Conservation (phyloP, 73 alveolate species). For the Stentor coeruleus region DNA sequence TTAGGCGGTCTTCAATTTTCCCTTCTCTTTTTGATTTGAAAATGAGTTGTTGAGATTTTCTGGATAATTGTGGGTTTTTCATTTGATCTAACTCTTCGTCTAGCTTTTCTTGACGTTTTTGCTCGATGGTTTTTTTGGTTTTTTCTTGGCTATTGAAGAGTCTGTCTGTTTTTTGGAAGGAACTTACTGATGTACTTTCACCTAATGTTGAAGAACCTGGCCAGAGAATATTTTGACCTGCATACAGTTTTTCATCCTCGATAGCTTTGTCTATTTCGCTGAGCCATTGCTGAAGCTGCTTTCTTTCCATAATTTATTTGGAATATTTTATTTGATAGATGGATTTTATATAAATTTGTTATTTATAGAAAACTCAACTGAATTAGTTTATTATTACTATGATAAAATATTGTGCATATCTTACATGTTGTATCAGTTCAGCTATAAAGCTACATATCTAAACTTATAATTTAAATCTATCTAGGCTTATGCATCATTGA, state of each 20-base stretch:
- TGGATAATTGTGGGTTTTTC: neutral
- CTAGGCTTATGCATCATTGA: too few relatives aligned
- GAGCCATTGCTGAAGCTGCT: conserved; percentile 25
- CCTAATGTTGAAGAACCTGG: conserved; percentile 8
- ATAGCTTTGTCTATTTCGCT: conserved; percentile 20
- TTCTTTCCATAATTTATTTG: conserved; percentile 7
- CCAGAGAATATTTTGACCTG: neutral
- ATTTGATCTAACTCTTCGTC: neutral
- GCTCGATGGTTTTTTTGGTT: neutral
- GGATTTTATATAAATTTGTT: too few relatives aligned
- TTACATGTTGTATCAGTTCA: too few relatives aligned
- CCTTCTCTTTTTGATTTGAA: neutral
- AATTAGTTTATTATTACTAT: too few relatives aligned
- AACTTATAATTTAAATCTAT: too few relatives aligned
- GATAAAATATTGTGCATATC: too few relatives aligned
- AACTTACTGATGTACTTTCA: neutral
- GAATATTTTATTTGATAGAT: too few relatives aligned
- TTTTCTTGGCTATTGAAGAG: neutral
- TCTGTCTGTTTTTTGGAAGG: neutral
- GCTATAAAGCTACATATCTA: too few relatives aligned
- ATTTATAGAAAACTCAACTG: too few relatives aligned
- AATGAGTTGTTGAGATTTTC: neutral
- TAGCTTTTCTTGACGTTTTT: conserved; percentile 10
- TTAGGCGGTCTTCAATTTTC: conserved; percentile 21
- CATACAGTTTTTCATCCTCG: neutral